A percentile compares a stretch with the other conserved stretches of the same genome.
Evolutionary conservation across 305 asterid genomes (phyloP).

Genomic region (Solanum hybrid): DNA sequence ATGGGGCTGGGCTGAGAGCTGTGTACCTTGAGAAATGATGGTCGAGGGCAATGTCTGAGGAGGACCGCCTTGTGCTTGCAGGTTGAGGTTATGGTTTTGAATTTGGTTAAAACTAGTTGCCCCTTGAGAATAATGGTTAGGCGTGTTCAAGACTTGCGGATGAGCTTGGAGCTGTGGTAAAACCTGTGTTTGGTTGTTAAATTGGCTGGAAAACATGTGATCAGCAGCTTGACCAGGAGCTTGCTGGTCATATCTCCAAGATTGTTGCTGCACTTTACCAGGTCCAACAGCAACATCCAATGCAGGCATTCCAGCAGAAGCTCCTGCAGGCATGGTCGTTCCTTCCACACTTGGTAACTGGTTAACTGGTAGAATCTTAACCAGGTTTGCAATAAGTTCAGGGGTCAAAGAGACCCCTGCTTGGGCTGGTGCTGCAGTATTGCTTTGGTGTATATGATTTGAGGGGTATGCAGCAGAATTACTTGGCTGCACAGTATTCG

Average conservation of each 20-base stretch:
- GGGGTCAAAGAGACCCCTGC: slow-evolving; percentile 70
- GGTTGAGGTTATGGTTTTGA: slow-evolving; percentile 29
- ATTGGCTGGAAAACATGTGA: slow-evolving; percentile 30
- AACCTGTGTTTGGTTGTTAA: slow-evolving; percentile 40
- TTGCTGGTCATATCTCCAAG: slow-evolving; percentile 48
- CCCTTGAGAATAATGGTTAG: slow-evolving; percentile 35
- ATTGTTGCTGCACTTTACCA: slow-evolving; percentile 28
- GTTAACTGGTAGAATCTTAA: slow-evolving; percentile 52
- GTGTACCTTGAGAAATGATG: slow-evolving; percentile 38
- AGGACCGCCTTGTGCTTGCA: slow-evolving; percentile 30
- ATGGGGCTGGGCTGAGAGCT: slow-evolving; percentile 31
- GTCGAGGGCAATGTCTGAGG: slow-evolving; percentile 34
- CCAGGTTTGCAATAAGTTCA: slow-evolving; percentile 78
- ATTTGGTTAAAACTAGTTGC: slow-evolving; percentile 34
- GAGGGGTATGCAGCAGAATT: slow-evolving; percentile 23
- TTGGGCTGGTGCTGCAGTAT: slow-evolving; percentile 36
- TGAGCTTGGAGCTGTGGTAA: slow-evolving; percentile 39
- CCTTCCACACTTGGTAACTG: slow-evolving; percentile 38
- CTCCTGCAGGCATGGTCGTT: slow-evolving; percentile 22
- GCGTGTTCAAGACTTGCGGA: slow-evolving; percentile 25
- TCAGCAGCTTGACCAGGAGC: slow-evolving; percentile 31
- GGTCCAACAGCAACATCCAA: slow-evolving; percentile 32
- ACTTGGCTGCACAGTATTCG: slow-evolving; percentile 38
- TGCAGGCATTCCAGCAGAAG: slow-evolving; percentile 27
- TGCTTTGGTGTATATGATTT: slow-evolving; percentile 34